Evolutionary conservation across 2,329 filamentous ascomycete species (phyloP), one percentile per base, ranked within the genome.

Genomic region (Botryosphaeria dothidea): DNA sequence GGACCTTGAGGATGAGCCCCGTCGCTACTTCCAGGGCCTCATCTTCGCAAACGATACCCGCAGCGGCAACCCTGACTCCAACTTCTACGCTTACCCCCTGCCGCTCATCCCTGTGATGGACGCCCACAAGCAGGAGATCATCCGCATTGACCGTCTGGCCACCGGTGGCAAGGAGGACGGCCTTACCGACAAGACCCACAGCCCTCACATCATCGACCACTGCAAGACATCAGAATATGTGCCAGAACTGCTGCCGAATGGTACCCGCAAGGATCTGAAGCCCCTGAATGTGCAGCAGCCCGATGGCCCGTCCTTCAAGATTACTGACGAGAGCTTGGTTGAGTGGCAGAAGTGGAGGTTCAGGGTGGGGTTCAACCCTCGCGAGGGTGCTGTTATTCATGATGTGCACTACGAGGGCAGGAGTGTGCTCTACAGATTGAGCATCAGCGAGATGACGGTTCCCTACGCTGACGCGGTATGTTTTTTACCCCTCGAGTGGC

Each of bases 261-360:
- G 76, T 4, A 66, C 71, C 1, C 71, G 81, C 21, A 75, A 77
- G 49, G 79, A 81, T 63, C 70, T 82, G 17, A 92, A 91, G 76
- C 90, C 90, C 4, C 84, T 93, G 71, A 86, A 92, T 69, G 87
- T 94, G 51, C 82, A 86, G 1, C 91, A 94, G 68, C 87, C 87
- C 0, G 86, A 91, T 31, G 90, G 90, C 0, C 84, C 89, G 0
- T 90, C 86, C 1, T 92, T 92, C 75, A 80, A 77, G 0, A 81
- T 90, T 9, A 78, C 73, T 1, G 74, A 81, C 27, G 76, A 81
- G 29, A 77, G 75, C 17, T 69, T 80, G 3, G 75, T 82, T 11
- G 76, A 81, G 46, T 82, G 80, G 80, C 79, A 82, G 70, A 82
- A 81, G 69, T 82, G 80, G 80, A 65, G 74, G 23, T 77, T 79